phyloP scores from a whole-genome alignment of 768 basidiomycete species.

The Clathrus columnatus region DNA sequence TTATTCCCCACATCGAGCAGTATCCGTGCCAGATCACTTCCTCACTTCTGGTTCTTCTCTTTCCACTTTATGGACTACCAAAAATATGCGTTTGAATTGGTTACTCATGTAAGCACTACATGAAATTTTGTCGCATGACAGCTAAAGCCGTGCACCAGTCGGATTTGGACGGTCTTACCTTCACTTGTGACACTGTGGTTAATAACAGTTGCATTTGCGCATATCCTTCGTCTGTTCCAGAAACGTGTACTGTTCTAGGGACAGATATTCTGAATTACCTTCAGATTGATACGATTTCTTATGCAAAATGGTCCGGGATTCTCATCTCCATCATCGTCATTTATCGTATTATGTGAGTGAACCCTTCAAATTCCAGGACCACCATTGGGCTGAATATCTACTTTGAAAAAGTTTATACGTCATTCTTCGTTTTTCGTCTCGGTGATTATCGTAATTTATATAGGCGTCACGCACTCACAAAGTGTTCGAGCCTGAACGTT shows the following conservation, averaged over 20 bases:
- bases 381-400: neutral
- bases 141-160: slow-evolving; percentile 27
- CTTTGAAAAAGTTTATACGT: neutral
- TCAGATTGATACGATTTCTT: neutral
- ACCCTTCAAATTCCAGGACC: no score
- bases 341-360: neutral
- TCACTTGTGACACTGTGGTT: slow-evolving; percentile 30
- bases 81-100: slow-evolving; percentile 21
- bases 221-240: slow-evolving; percentile 33
- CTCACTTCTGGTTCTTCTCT: slow-evolving; percentile 50
- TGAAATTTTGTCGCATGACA: slow-evolving; percentile 7
- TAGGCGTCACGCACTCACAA: no score
- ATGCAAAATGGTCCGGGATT: neutral
- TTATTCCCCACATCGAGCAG: neutral
- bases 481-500: no score
- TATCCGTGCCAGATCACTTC: slow-evolving; percentile 43
- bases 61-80: slow-evolving; percentile 51
- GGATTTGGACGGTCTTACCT: slow-evolving; percentile 38
- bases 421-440: neutral
- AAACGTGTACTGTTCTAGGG: neutral
- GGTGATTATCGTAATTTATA: neutral
- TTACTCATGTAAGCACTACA: slow-evolving; percentile 11
- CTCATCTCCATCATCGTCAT: neutral
- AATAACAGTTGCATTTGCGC: slow-evolving; percentile 37
- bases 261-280: neutral